A percentile compares a stretch with the other conserved stretches of the same genome.
Conservation (phyloP, 2,329 filamentous ascomycete genomes). For the Fusarium paranaense region DNA sequence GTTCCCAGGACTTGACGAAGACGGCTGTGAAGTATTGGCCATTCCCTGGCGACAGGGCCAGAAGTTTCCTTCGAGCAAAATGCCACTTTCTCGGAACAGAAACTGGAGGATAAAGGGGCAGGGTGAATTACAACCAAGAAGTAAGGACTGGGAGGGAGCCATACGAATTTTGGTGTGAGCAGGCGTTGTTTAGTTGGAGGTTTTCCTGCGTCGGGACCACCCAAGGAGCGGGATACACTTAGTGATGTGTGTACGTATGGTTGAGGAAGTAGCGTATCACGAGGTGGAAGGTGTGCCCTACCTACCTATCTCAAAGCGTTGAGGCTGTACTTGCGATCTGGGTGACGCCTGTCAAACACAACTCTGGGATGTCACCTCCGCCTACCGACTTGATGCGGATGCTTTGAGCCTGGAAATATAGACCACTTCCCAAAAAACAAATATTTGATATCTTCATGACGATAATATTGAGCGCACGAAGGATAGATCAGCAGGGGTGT, state of each 20-base stretch:
- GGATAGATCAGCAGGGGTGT: not conserved
- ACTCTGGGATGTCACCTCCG: not conserved
- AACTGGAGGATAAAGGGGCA: not conserved
- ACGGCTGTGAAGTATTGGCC: slow-evolving; percentile 4
- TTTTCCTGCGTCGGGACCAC: not conserved
- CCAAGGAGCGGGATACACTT: not conserved
- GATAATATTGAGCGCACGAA: not conserved
- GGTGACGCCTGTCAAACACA: not conserved
- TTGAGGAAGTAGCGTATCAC: not conserved
- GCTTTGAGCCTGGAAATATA: not conserved
- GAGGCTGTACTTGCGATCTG: not conserved
- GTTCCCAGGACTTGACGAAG: not conserved
- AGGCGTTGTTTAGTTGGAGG: not conserved
- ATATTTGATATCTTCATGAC: not conserved
- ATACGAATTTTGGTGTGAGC: not conserved
- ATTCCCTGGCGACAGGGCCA: slow-evolving; percentile 12
- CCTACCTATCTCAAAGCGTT: not conserved
- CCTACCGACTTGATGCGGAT: not conserved
- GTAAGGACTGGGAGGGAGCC: not conserved
- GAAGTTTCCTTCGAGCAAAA: not conserved
- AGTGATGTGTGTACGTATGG: not conserved
- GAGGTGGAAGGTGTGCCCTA: not conserved
- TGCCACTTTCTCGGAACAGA: not conserved
- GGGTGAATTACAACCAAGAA: not conserved
- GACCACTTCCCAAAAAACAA: not conserved